Evolutionary conservation across 345 rosid species (phyloP).

Genomic region (Turnera subulata): DNA sequence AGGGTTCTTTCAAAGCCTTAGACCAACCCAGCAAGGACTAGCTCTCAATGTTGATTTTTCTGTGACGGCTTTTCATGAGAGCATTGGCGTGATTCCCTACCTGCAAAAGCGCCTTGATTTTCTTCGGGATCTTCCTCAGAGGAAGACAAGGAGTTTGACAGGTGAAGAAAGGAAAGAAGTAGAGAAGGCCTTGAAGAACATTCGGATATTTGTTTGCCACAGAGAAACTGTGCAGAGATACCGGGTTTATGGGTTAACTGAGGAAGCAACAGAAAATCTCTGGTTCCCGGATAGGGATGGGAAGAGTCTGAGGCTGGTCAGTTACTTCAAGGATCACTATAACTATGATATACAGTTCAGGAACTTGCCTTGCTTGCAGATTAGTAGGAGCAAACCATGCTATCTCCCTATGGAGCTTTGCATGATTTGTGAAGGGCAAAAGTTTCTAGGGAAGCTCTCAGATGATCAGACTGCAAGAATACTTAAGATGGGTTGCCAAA

Average conservation of each 20-base stretch:
- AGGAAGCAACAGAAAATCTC: constrained; percentile 62
- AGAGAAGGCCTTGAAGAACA: constrained; percentile 72
- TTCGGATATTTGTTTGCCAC: constrained; percentile 87
- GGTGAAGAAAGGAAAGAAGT: constrained; percentile 82
- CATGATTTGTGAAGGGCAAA: constrained; percentile 95
- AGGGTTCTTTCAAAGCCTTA: constrained; percentile 93
- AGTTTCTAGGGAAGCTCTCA: constrained; percentile 92
- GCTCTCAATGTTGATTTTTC: constrained; percentile 91
- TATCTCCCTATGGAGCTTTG: constrained; percentile 98
- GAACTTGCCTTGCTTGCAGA: constrained; percentile 87
- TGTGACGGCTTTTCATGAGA: constrained; percentile 83
- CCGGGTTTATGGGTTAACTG: constrained; percentile 78
- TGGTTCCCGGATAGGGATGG: constrained; percentile 87
- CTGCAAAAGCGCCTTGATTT: constrained; percentile 82
- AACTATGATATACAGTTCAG: constrained; percentile 66
- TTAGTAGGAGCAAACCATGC: constrained; percentile 86
- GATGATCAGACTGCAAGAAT: constrained; percentile 94
- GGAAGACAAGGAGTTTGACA: constrained; percentile 54
- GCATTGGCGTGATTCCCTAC: constrained; percentile 85
- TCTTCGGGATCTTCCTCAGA: constrained; percentile 70
- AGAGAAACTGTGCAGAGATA: constrained; percentile 90
- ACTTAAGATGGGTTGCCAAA: constrained; percentile 90
- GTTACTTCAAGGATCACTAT: constrained; percentile 86
- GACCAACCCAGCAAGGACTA: constrained; percentile 92
- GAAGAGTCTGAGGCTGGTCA: constrained; percentile 59